Conservation (phyloP, 2,329 filamentous ascomycete genomes). For the Paramyrothecium sp. region DNA sequence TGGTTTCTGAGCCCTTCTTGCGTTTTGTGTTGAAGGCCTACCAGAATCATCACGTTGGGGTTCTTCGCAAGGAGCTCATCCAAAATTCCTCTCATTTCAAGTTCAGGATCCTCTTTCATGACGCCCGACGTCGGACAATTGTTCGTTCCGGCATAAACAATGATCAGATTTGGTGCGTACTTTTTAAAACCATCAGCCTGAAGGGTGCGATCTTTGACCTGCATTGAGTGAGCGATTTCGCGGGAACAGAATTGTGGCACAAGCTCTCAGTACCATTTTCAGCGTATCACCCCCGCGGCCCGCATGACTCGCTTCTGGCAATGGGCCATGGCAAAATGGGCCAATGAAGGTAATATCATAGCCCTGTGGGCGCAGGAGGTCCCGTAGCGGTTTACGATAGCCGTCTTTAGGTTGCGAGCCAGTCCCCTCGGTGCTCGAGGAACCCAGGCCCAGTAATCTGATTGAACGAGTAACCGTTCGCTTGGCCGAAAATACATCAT, state of each 20-base stretch:
- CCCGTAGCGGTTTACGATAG: not conserved
- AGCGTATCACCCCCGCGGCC: not conserved
- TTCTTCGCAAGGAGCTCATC: not conserved
- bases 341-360: not conserved
- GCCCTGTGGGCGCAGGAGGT: not conserved
- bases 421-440: not conserved
- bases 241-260: too few species aligned
- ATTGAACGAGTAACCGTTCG: not conserved
- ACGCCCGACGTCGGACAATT: not conserved
- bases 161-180: not conserved
- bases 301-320: not conserved
- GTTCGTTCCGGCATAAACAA: not conserved
- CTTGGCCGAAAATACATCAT: too few species aligned
- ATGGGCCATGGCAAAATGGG: not conserved
- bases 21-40: not conserved
- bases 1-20: not conserved
- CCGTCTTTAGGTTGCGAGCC: not conserved
- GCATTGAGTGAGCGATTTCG: not conserved
- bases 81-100: not conserved
- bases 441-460: not conserved
- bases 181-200: not conserved
- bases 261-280: not conserved
- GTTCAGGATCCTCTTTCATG: not conserved
- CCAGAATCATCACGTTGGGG: not conserved
- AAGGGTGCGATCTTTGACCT: not conserved